Evolutionary conservation across 495 filamentous ascomycete genomes (phyloP).

Genomic region (Aspergillus indologenus): DNA sequence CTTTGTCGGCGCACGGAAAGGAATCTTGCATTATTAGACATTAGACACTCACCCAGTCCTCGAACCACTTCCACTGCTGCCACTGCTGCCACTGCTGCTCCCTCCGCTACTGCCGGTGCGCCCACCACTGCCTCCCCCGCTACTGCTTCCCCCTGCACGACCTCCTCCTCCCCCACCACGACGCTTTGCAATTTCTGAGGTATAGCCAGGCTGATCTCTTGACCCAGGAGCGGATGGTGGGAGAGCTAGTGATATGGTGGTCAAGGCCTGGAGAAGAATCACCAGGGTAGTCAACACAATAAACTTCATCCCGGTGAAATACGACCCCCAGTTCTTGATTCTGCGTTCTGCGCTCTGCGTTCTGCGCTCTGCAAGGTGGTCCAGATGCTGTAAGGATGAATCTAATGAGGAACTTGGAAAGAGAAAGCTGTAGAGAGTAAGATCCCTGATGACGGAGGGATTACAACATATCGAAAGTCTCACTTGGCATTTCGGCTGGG

Average conservation of each 20-base stretch:
- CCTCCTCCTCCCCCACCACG: slow-evolving; percentile 46
- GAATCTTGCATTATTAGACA: too few species aligned
- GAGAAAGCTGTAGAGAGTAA: neutral
- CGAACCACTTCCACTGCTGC: slow-evolving; percentile 24
- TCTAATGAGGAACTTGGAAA: neutral
- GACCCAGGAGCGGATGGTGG: slow-evolving; percentile 23
- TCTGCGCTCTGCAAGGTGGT: neutral
- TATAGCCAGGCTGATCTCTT: slow-evolving; percentile 12
- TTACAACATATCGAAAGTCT: too few species aligned
- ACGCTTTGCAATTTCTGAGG: slow-evolving; percentile 43
- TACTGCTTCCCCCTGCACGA: slow-evolving; percentile 31
- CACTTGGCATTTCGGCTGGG: too few species aligned
- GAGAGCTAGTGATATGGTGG: slow-evolving; percentile 28
- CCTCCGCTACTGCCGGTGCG: slow-evolving; percentile 26
- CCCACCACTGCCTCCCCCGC: slow-evolving; percentile 36
- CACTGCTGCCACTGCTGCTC: slow-evolving; percentile 23
- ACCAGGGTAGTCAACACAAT: neutral
- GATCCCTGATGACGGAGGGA: neutral
- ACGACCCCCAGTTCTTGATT: too few species aligned
- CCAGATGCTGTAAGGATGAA: neutral
- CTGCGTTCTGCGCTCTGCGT: neutral
- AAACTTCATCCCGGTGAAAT: slow-evolving; percentile 2
- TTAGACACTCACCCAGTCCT: slow-evolving; percentile 18
- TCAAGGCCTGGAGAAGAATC: slow-evolving; percentile 30
- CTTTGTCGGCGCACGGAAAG: neutral